Conservation (phyloP, 768 basidiomycete genomes). For the Tricholoma sp. region DNA sequence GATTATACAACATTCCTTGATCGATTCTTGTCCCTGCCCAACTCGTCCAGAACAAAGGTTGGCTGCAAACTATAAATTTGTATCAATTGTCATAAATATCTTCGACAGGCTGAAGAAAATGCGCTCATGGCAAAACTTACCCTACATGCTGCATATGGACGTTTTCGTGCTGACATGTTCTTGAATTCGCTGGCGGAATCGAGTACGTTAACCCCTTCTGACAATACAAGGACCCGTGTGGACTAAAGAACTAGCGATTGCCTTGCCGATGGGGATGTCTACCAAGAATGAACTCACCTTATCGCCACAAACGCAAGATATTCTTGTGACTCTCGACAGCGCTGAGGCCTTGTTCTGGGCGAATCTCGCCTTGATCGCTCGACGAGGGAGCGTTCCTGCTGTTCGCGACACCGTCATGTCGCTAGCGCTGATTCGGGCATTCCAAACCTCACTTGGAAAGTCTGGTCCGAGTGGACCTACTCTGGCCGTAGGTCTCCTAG, state of each 20-base stretch:
- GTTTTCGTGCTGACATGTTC: conserved; percentile 83
- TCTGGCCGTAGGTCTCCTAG: conserved; percentile 59
- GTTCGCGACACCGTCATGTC: conserved; percentile 74
- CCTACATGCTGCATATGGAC: conserved; percentile 69
- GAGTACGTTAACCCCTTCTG: conserved; percentile 43
- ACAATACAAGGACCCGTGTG: background rate
- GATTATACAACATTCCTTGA: conserved; percentile 52
- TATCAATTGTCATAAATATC: background rate
- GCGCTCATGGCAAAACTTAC: conserved; percentile 74
- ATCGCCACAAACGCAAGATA: conserved; percentile 49
- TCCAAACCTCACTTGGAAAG: conserved; percentile 79
- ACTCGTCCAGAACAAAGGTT: conserved; percentile 56
- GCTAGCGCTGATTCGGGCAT: conserved; percentile 63
- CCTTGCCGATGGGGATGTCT: conserved; percentile 76
- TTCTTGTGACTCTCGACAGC: conserved; percentile 53
- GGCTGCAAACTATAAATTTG: conserved; percentile 4
- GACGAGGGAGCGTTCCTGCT: conserved; percentile 60
- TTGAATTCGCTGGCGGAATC: conserved; percentile 89
- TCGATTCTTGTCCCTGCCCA: conserved; percentile 51
- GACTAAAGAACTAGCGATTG: conserved; percentile 53
- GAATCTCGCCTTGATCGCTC: conserved; percentile 49
- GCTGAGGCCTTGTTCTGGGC: conserved; percentile 71
- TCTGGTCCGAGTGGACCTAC: conserved; percentile 41
- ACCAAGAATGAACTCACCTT: conserved; percentile 32
- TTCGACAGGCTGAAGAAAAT: conserved; percentile 64